phyloP scores from a whole-genome alignment of 2,329 filamentous ascomycete species.

The Aspergillus awamori region DNA sequence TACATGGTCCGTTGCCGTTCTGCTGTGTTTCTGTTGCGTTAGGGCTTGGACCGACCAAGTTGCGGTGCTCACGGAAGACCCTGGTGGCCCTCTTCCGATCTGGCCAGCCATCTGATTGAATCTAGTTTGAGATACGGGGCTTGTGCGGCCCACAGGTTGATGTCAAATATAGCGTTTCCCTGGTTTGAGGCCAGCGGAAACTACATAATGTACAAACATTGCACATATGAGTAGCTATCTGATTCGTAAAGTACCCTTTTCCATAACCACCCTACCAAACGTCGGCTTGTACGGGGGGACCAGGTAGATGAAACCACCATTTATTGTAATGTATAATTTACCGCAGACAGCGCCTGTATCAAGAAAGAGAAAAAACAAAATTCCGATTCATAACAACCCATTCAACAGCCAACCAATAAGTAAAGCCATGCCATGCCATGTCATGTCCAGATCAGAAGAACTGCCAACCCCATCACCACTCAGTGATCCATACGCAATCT shows the following conservation, averaged over 20 bases:
- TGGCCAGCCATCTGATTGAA: slow-evolving; percentile 2
- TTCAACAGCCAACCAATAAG: too few relatives aligned
- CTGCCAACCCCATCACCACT: slow-evolving; percentile 11
- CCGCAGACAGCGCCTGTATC: not conserved
- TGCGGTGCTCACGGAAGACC: slow-evolving; percentile 5
- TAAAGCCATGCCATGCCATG: not conserved
- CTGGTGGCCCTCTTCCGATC: not conserved
- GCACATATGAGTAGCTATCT: slow-evolving; percentile 5
- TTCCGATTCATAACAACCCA: not conserved
- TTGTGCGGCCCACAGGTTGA: not conserved
- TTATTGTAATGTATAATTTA: not conserved
- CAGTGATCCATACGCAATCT: slow-evolving; percentile 74
- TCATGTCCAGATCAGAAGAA: not conserved
- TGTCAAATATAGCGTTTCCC: slow-evolving; percentile 6
- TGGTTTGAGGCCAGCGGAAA: not conserved
- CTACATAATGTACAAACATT: slow-evolving; percentile 13
- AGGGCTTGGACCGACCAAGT: slow-evolving; percentile 1
- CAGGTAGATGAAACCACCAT: not conserved
- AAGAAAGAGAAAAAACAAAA: not conserved
- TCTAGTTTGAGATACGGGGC: not conserved
- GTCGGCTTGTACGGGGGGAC: too few relatives aligned
- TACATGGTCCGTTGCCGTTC: not conserved
- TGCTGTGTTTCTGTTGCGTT: not conserved
- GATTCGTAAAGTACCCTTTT: too few relatives aligned
- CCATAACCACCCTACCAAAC: too few relatives aligned